Percentiles rank a stretch among this genome's conserved stretches.
phyloP scores from a whole-genome alignment of 495 filamentous ascomycete species.

The Podospora bellae-mahoneyi region DNA sequence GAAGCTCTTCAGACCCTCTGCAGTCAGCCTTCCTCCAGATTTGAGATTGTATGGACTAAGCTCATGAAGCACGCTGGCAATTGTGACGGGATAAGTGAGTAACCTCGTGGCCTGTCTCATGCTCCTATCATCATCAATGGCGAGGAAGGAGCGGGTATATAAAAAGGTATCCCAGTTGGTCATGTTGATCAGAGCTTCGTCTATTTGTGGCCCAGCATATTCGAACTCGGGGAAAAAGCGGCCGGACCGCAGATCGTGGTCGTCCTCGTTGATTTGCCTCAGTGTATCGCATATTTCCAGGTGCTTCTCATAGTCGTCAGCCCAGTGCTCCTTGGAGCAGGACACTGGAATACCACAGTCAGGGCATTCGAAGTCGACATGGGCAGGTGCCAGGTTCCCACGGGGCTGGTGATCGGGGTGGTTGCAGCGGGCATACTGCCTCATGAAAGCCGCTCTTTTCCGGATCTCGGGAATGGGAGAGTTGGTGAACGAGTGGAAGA shows the following conservation, averaged over 20 bases:
- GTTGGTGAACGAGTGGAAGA: slow-evolving; percentile 86
- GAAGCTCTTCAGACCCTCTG: slow-evolving; percentile 87
- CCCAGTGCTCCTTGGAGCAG: slow-evolving; percentile 91
- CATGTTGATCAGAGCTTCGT: slow-evolving; percentile 92
- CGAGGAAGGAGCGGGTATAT: slow-evolving; percentile 82
- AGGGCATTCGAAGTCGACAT: slow-evolving; percentile 90
- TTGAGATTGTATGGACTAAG: slow-evolving; percentile 84
- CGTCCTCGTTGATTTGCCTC: slow-evolving; percentile 92
- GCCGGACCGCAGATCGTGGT: slow-evolving; percentile 88
- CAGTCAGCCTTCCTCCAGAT: slow-evolving; percentile 66
- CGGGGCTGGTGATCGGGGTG: slow-evolving; percentile 74
- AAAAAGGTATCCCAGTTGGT: slow-evolving; percentile 97
- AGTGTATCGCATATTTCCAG: slow-evolving; percentile 88
- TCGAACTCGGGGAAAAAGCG: slow-evolving; percentile 92
- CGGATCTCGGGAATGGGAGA: slow-evolving; percentile 85
- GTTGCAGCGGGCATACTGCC: slow-evolving; percentile 85
- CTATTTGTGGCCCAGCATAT: slow-evolving; percentile 82
- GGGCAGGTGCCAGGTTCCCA: slow-evolving; percentile 59
- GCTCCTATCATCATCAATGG: slow-evolving; percentile 80
- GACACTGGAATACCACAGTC: slow-evolving; percentile 94
- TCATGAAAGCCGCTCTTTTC: slow-evolving; percentile 79
- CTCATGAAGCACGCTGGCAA: slow-evolving; percentile 88
- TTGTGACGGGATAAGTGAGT: slow-evolving; percentile 88
- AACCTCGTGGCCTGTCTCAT: slow-evolving; percentile 89
- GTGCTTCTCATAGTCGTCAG: slow-evolving; percentile 88